phyloP scores from a whole-genome alignment of 2,329 filamentous ascomycete genomes.

The Talaromyces sp. region DNA sequence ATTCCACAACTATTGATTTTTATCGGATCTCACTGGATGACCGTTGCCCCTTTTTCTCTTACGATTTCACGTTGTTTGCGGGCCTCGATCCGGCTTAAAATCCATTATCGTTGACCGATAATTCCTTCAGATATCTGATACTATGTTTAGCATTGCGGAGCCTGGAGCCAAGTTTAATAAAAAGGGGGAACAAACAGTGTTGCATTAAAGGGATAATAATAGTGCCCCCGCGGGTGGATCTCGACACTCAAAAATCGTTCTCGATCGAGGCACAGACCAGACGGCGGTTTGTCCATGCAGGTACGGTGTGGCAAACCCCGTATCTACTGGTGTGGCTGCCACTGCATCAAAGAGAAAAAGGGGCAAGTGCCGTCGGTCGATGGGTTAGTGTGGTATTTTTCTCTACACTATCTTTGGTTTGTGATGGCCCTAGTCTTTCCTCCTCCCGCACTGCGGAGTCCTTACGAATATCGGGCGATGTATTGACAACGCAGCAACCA shows the following conservation, averaged over 20 bases:
- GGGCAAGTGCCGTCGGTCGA: background rate
- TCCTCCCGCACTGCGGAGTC: background rate
- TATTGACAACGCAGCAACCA: background rate
- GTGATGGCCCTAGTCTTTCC: too few species aligned
- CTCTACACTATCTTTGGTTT: background rate
- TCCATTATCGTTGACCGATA: background rate
- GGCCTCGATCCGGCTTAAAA: conserved; percentile 10
- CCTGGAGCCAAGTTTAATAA: background rate
- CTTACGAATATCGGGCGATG: background rate
- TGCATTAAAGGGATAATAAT: conserved; percentile 2
- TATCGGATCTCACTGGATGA: conserved; percentile 8
- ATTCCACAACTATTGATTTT: conserved; percentile 18
- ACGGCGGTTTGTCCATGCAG: background rate
- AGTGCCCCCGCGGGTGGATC: background rate
- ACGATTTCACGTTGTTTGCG: background rate
- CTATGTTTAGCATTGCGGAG: conserved; percentile 13
- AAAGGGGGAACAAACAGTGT: background rate
- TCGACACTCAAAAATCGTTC: background rate
- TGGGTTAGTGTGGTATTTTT: too few species aligned
- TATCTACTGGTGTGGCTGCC: background rate
- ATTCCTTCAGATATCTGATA: background rate
- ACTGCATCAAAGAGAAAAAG: background rate
- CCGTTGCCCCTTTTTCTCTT: conserved; percentile 13
- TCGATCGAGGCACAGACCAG: conserved; percentile 1
- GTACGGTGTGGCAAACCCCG: background rate